Base-by-base conservation (phyloP, 768 basidiomycete genomes). In the Piloderma croceum region DNA sequence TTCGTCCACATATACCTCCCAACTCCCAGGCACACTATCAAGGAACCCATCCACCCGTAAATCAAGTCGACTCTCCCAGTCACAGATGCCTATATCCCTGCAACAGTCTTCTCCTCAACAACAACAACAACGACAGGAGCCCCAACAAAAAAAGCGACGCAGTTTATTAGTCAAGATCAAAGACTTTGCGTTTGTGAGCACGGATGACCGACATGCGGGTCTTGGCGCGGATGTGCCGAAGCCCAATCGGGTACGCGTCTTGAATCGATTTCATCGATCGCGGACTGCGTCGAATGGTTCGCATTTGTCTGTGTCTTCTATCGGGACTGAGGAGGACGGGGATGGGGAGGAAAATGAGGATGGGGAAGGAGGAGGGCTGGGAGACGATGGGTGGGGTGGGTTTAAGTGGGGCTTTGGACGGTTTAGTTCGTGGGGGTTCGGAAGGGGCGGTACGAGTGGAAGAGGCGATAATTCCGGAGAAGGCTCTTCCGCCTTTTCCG, bases 201-300 rank as follows among this genome's bases (percentile, higher is more conserved):
- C 57, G 5, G 76, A 76, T 54, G 59, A 53, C 12, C 67, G 74
- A 6, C 73, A 74, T 51, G 46, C 52, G 5, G 72, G 72, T 7
- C 46, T 47, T 2, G 74, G 73, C 9, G 51, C 64, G 9, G 54
- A 68, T 33, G 64, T 61, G 7, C 73, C 73, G 7, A 59, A 62
- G 3, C 48, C 59, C 3, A 69, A 66, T 34, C 63, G 64, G 19
- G 58, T 59, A n/a, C 43, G 57, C 0, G 18, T 54, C 11, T 54
- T 58, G 2, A 52, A 58, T 10, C 59, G 62, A 6, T 53, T 65
- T 39, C 54, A 58, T 21, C 39, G 44, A 45, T 51, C 48, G 24
- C 58, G 51, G 15, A 55, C 56, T 31, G 34, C 45, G 15, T 46
- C 54, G 15, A 50, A 53, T 3, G 15, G 55, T 6, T 46, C 51